Conservation (phyloP, 2,329 filamentous ascomycete genomes). For the Colletotrichum somersetense region DNA sequence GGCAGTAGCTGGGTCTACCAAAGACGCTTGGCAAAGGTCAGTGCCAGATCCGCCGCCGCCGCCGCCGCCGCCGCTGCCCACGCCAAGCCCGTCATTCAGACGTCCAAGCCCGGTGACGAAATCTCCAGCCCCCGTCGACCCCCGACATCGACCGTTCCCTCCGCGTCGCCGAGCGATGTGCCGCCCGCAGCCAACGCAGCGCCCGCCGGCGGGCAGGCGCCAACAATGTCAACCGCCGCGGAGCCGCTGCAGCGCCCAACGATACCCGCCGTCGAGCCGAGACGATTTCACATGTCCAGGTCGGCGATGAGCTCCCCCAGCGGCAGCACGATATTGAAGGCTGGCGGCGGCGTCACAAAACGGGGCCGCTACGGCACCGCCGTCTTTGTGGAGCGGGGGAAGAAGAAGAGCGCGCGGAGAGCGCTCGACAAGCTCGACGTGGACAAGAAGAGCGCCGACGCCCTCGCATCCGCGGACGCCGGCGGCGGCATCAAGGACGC, state of each 20-base stretch:
- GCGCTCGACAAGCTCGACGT: conserved; percentile 47
- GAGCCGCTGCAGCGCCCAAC: conserved; percentile 34
- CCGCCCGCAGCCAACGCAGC: conserved; percentile 6
- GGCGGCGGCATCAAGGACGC: conserved; percentile 5
- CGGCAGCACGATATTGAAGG: conserved; percentile 44
- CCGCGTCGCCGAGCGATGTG: conserved; percentile 16
- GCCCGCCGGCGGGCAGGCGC: conserved; percentile 1
- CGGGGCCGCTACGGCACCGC: conserved; percentile 58
- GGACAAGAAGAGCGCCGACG: conserved; percentile 35
- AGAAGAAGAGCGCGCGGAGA: conserved; percentile 49
- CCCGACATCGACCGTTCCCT: conserved; percentile 32
- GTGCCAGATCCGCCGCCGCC: conserved; percentile 44
- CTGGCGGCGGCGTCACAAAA: conserved; percentile 55
- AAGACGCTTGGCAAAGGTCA: conserved; percentile 56
- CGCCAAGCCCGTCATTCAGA: conserved; percentile 61
- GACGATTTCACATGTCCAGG: conserved; percentile 69
- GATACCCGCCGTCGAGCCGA: conserved; percentile 52
- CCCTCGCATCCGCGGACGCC: conserved; percentile 1
- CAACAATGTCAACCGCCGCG: neutral
- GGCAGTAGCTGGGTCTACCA: conserved; percentile 68
- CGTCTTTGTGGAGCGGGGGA: conserved; percentile 68
- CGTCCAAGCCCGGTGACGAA: conserved; percentile 57
- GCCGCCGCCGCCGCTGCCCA: conserved; percentile 40
- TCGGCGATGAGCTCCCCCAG: conserved; percentile 55
- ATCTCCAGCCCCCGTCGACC: conserved; percentile 45